phyloP scores from a whole-genome alignment of 2,329 filamentous ascomycete species.

The Xylaria arbuscula region DNA sequence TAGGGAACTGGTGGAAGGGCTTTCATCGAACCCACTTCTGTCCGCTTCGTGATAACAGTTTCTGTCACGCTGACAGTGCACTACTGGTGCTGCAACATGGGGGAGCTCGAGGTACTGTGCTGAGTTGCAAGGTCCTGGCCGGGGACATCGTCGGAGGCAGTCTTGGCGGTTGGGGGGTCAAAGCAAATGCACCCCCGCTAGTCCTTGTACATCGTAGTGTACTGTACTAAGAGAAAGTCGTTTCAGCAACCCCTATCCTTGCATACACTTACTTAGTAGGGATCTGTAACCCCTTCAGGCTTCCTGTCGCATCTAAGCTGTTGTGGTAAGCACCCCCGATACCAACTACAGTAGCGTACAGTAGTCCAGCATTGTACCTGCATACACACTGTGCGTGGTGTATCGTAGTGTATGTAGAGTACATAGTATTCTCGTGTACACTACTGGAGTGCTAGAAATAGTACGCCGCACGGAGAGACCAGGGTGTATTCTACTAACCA shows the following conservation, averaged over 20 bases:
- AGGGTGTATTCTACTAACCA: too few species aligned
- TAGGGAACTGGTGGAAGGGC: neutral
- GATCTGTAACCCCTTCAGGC: constrained; percentile 39
- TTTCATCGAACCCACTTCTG: neutral
- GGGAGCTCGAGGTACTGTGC: constrained; percentile 25
- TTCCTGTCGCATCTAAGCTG: constrained; percentile 43
- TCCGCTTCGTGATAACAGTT: constrained; percentile 22
- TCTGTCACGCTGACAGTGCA: constrained; percentile 35
- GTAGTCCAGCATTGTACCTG: neutral
- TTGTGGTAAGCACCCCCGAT: constrained; percentile 45
- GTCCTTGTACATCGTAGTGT: constrained; percentile 35
- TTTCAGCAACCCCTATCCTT: constrained; percentile 50
- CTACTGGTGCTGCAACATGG: constrained; percentile 19
- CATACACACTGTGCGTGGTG: constrained; percentile 24
- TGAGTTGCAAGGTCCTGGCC: constrained; percentile 20
- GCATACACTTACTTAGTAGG: constrained; percentile 49
- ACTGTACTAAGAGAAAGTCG: constrained; percentile 44
- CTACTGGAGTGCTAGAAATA: neutral
- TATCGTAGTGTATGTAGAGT: neutral
- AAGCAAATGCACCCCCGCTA: constrained; percentile 38
- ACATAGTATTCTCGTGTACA: neutral
- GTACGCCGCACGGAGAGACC: constrained; percentile 19
- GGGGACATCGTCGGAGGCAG: constrained; percentile 22
- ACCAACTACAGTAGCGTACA: constrained; percentile 20
- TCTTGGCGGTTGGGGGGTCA: constrained; percentile 38